phyloP scores from a whole-genome alignment of 2,329 filamentous ascomycete species.

The Colletotrichum caudatum region DNA sequence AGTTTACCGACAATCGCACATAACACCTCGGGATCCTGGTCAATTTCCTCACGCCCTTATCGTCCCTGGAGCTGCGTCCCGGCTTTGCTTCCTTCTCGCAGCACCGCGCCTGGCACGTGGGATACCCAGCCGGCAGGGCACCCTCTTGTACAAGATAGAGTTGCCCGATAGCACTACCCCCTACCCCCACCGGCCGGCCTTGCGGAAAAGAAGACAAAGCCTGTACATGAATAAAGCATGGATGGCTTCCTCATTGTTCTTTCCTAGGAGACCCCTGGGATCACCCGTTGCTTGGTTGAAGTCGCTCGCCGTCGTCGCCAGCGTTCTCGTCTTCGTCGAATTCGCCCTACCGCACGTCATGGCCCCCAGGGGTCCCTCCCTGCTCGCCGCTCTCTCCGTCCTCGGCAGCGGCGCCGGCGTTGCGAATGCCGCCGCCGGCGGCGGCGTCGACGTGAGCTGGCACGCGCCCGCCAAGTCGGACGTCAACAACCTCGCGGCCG shows the following conservation, averaged over 20 bases:
- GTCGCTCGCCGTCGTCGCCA: constrained; percentile 35
- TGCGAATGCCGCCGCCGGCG: constrained; percentile 9
- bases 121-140: background rate
- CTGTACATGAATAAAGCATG: constrained; percentile 40
- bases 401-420: constrained; percentile 10
- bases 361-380: constrained; percentile 32
- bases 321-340: constrained; percentile 32
- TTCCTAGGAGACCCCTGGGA: constrained; percentile 31
- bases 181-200: background rate
- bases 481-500: constrained; percentile 72
- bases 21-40: background rate
- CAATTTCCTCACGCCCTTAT: background rate
- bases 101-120: constrained; percentile 4
- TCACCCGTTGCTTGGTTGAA: constrained; percentile 39
- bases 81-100: background rate
- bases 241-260: constrained; percentile 34
- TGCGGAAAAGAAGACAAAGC: background rate
- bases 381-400: constrained; percentile 39
- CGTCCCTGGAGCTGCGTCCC: constrained; percentile 18
- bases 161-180: background rate
- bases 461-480: constrained; percentile 65
- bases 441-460: constrained; percentile 63
- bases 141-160: background rate
- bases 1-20: background rate
- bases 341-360: constrained; percentile 35